These are phyloP conservation scores for Aphanomyces cochlioides DNA, from an alignment of 352 stramenopile species.

Conservation along the genomic window DNA sequence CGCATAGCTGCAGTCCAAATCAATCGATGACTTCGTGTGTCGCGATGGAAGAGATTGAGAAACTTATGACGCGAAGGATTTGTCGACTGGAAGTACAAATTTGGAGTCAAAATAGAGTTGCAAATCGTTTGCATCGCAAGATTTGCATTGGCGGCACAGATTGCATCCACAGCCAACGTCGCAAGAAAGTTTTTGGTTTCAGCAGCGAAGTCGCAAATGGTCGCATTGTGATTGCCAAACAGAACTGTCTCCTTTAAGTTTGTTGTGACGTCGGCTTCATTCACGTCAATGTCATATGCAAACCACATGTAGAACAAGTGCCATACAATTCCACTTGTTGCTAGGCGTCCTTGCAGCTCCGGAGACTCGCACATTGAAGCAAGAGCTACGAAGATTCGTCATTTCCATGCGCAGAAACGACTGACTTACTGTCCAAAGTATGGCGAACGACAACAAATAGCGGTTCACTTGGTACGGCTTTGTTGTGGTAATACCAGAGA, in stretches of 20 bases:
- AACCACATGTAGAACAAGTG: conserved; percentile 68
- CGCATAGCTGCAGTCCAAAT: conserved; percentile 80
- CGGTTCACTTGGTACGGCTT: conserved; percentile 41
- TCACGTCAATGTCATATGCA: conserved; percentile 57
- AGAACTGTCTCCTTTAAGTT: conserved; percentile 39
- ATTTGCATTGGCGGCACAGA: conserved; percentile 2
- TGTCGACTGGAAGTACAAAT: conserved; percentile 41
- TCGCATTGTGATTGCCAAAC: conserved; percentile 1
- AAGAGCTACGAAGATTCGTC: neutral
- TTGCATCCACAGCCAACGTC: conserved; percentile 36
- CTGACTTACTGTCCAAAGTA: conserved; percentile 61
- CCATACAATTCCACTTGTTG: conserved; percentile 56
- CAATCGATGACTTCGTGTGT: conserved; percentile 78
- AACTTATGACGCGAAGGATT: conserved; percentile 56
- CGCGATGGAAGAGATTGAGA: conserved; percentile 70
- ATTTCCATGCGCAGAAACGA: neutral
- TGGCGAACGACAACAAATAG: conserved; percentile 68
- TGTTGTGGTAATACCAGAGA: conserved; percentile 72
- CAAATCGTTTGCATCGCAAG: conserved; percentile 41
- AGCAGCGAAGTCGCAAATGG: conserved; percentile 35
- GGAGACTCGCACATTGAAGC: conserved; percentile 44
- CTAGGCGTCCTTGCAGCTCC: conserved; percentile 57
- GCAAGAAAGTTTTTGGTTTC: conserved; percentile 42
- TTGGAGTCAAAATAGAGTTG: conserved; percentile 69
- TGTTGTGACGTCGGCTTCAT: conserved; percentile 45